A percentile compares a stretch with the other conserved stretches of the same genome.
Evolutionary conservation across 139 green algal genomes (phyloP).

Genomic region (Chlorokybus atmophyticus): DNA sequence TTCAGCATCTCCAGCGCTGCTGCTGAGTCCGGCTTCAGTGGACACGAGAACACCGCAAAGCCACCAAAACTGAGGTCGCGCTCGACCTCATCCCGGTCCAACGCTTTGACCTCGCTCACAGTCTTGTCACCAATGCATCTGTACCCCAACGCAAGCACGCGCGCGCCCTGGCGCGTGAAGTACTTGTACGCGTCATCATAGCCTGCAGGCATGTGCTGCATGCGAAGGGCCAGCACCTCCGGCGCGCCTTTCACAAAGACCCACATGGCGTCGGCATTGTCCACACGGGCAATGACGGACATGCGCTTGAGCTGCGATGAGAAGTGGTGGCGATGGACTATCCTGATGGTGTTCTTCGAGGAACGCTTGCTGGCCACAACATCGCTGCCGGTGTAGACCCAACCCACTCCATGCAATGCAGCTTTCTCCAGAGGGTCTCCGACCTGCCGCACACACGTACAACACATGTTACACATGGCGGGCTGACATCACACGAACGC

Average conservation of each 20-base stretch:
- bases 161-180: slow-evolving; percentile 69
- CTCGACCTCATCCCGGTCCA: slow-evolving; percentile 21
- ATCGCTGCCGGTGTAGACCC: slow-evolving; percentile 21
- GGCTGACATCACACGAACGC: background rate
- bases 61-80: slow-evolving; percentile 21
- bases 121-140: slow-evolving; percentile 37
- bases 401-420: slow-evolving; percentile 31
- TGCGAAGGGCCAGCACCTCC: slow-evolving; percentile 41
- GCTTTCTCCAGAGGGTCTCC: slow-evolving; percentile 40
- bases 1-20: background rate
- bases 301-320: slow-evolving; percentile 81
- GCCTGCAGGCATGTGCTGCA: slow-evolving; percentile 38
- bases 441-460: no score
- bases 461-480: no score
- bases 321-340: slow-evolving; percentile 75
- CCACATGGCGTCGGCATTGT: slow-evolving; percentile 47
- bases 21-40: background rate
- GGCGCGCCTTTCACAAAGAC: slow-evolving; percentile 50
- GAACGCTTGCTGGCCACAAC: background rate
- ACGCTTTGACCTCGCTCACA: slow-evolving; percentile 6
- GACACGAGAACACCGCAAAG: slow-evolving; percentile 13
- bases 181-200: slow-evolving; percentile 70
- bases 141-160: slow-evolving; percentile 80
- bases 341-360: slow-evolving; percentile 12
- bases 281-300: slow-evolving; percentile 47